Evolutionary conservation across 352 stramenopile species (phyloP), one percentile per base, ranked within the genome.

Genomic region (Phytopythium litorale): DNA sequence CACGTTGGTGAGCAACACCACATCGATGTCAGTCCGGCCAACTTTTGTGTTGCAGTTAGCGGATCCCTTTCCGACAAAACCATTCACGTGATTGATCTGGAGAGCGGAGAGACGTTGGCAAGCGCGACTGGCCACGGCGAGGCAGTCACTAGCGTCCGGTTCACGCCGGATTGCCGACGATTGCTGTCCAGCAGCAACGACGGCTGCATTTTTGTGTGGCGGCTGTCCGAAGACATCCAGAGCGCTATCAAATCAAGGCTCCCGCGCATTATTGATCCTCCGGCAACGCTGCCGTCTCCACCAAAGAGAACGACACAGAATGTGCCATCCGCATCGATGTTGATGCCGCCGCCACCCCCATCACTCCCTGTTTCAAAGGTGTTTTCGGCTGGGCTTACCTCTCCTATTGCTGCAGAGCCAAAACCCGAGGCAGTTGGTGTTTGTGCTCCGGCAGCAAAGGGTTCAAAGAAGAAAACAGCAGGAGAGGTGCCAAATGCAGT

Each of bases 201-300:
- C 63, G 85, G 91, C 4, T 96, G 83, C 40, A 79, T 97, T 45
- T 94, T 97, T 53, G 86, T 97, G 25, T 97, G 89, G 89, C 54
- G 89, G 52, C 72, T 97, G 13, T 76, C 80, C 4, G 80, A 93
- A 12, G 79, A 91, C 33, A 78, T 96, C 50, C 83, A 94, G 56
- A 65, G 56, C 16, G 70, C 77, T 5, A 91, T 93, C 38, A 92
- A 92, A 35, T 51, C 78, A 5, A 68, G 66, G 7, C 50, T 94
- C 13, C 80, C 73, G 25, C 67, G 67, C 21, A 65, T 83, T 18
- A 63, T 49, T 30, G 78, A 90, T 12, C 37, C 43, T 0, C 63
- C 73, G n/a, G 56, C 40, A 0, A 52, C 64, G 18, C 66, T 67
- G 54, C 77, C 69, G 56, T 54, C 56, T 4, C 78, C 78, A 40